These are phyloP conservation scores for carrot (Daucus carota) DNA, from an alignment of 129 eudicot genomes.

Conservation along the genomic window DNA sequence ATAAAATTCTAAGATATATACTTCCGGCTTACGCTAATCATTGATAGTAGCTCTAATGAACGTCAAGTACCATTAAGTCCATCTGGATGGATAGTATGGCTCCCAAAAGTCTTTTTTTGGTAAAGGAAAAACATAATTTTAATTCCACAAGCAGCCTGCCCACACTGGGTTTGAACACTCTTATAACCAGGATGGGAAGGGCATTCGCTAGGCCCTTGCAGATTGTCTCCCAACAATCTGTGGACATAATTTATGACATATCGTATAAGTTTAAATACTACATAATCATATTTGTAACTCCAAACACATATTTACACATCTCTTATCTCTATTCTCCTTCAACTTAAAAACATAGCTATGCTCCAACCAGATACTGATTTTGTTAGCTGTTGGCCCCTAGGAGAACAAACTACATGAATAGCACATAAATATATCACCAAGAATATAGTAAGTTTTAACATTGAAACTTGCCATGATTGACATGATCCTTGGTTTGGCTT, in stretches of 20 bases:
- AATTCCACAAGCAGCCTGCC: neutral
- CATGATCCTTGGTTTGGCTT: constrained; percentile 95
- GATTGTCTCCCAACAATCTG: neutral
- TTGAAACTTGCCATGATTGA: constrained; percentile 59
- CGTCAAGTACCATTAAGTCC: neutral
- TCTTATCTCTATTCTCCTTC: neutral
- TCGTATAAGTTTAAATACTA: neutral
- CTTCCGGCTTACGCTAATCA: neutral
- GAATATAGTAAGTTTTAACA: neutral
- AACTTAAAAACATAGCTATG: neutral
- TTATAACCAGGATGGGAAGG: neutral
- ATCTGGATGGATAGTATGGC: neutral
- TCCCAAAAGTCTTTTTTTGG: neutral
- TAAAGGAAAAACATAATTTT: neutral
- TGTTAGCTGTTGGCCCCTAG: neutral
- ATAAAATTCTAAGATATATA: neutral
- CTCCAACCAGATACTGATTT: neutral
- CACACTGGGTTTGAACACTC: neutral
- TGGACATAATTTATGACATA: neutral
- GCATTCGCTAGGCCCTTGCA: neutral
- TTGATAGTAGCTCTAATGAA: neutral
- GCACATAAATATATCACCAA: neutral
- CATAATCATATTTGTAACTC: neutral
- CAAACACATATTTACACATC: neutral
- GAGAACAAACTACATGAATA: neutral